Evolutionary conservation across 2,329 filamentous ascomycete genomes (phyloP).

Genomic region (Claviceps lovelessii): DNA sequence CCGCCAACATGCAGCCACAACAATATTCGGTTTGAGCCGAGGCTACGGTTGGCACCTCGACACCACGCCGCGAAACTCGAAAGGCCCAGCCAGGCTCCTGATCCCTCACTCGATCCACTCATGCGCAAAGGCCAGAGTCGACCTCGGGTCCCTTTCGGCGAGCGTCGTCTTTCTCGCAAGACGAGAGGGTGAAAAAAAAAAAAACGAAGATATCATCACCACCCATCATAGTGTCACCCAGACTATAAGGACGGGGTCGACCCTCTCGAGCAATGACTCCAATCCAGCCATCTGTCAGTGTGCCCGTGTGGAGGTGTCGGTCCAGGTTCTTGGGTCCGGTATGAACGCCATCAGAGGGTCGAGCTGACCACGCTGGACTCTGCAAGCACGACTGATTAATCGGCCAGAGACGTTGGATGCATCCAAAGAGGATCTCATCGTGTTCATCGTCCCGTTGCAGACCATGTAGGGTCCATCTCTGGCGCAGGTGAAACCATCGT

Average conservation of each 20-base stretch:
- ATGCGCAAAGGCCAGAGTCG: background rate
- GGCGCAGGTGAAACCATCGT: background rate
- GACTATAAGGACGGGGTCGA: background rate
- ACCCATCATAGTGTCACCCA: too few species aligned
- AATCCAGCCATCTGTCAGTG: background rate
- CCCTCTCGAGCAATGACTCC: background rate
- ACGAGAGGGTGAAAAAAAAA: too few species aligned
- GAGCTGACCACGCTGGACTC: background rate
- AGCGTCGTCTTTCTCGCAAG: background rate
- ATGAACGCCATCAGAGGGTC: background rate
- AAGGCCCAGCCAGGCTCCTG: background rate
- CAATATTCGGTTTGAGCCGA: background rate
- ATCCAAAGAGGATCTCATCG: background rate
- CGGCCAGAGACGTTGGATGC: background rate
- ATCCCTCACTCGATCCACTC: background rate
- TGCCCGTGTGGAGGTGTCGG: too few species aligned
- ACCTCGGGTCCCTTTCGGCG: background rate
- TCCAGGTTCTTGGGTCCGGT: background rate
- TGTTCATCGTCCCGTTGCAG: background rate
- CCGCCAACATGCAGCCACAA: background rate
- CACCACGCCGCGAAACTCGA: background rate
- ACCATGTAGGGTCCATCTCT: background rate
- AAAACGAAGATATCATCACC: too few species aligned
- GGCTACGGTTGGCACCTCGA: background rate
- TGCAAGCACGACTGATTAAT: background rate